Percentiles rank a stretch among this genome's conserved stretches.
Evolutionary conservation across 2,329 filamentous ascomycete species (phyloP).

Genomic region (Thielaviopsis euricoi): DNA sequence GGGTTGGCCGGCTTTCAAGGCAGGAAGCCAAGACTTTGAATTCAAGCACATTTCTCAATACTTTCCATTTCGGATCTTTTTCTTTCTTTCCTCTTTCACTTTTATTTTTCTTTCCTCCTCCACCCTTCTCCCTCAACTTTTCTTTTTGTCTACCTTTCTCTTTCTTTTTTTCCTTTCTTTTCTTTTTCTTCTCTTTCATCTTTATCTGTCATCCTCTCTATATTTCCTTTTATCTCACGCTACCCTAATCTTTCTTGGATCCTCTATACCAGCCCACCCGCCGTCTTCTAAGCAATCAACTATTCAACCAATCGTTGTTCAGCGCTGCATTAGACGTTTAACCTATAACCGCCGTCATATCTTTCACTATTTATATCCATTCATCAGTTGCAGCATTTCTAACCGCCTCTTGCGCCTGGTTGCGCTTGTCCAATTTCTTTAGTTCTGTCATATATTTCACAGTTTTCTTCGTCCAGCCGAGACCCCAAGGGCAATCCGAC

Average conservation of each 20-base stretch:
- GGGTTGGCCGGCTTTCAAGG: too few relatives aligned
- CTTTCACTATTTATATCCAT: background rate
- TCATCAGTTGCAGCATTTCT: background rate
- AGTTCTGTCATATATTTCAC: slow-evolving; percentile 85
- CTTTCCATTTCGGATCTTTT: too few relatives aligned
- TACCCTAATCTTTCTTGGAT: background rate
- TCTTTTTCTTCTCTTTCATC: background rate
- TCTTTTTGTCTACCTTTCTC: background rate
- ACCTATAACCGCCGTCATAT: background rate
- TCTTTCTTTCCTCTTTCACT: too few relatives aligned
- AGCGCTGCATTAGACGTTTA: background rate
- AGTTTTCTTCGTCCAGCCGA: slow-evolving; percentile 41
- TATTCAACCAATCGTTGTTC: background rate
- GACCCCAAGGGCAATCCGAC: slow-evolving; percentile 26
- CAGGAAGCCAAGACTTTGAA: too few relatives aligned
- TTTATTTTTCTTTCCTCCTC: background rate
- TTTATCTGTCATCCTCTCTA: background rate
- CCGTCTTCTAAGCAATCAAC: too few relatives aligned
- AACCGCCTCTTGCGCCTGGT: slow-evolving; percentile 5
- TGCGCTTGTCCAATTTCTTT: background rate
- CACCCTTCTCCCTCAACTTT: background rate
- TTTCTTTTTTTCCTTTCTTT: background rate
- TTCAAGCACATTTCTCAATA: too few relatives aligned
- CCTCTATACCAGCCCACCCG: too few relatives aligned
- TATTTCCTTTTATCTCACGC: background rate